A percentile compares a stretch with the other conserved stretches of the same genome.
Conservation (phyloP, 1,284 basidiomycete species). For the Boletus chippewaensis region DNA sequence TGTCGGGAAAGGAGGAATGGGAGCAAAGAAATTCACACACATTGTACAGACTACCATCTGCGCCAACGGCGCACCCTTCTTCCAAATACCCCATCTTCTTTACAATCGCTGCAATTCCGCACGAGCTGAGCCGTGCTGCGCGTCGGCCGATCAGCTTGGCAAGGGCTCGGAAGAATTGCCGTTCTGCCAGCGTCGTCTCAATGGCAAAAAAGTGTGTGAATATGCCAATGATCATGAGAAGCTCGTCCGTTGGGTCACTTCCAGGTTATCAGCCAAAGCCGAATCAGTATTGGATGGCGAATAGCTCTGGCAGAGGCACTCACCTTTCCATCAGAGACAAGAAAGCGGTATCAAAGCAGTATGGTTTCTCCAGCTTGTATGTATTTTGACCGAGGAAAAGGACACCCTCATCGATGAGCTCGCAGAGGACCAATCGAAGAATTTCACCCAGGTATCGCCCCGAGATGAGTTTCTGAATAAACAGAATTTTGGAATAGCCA, state of each 20-base stretch:
- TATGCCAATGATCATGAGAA: slow-evolving; percentile 93
- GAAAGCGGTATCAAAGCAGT: slow-evolving; percentile 95
- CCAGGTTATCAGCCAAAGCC: slow-evolving; percentile 6
- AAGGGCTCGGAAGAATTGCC: slow-evolving; percentile 91
- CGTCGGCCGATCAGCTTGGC: slow-evolving; percentile 86
- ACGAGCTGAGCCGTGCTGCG: slow-evolving; percentile 82
- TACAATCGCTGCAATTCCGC: slow-evolving; percentile 92
- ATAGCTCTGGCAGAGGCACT: slow-evolving; percentile 10
- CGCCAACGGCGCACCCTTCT: slow-evolving; percentile 83
- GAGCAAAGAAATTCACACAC: slow-evolving; percentile 41
- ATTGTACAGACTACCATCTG: slow-evolving; percentile 90
- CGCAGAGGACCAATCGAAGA: slow-evolving; percentile 87
- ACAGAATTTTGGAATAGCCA: not conserved
- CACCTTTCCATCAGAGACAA: slow-evolving; percentile 92
- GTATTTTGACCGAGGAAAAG: slow-evolving; percentile 98
- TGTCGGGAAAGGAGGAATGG: not conserved
- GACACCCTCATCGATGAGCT: slow-evolving; percentile 94
- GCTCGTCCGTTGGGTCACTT: slow-evolving; percentile 95
- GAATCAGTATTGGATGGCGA: not conserved
- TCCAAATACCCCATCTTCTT: slow-evolving; percentile 89
- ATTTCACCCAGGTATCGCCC: slow-evolving; percentile 97
- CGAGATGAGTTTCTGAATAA: slow-evolving; percentile 87
- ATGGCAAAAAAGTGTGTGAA: slow-evolving; percentile 94
- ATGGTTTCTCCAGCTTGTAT: slow-evolving; percentile 92
- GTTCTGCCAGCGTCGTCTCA: slow-evolving; percentile 89